Evolutionary conservation across 2,329 filamentous ascomycete genomes (phyloP), one percentile per base, ranked within the genome.

Genomic region (Ilyonectria mors-panacis): DNA sequence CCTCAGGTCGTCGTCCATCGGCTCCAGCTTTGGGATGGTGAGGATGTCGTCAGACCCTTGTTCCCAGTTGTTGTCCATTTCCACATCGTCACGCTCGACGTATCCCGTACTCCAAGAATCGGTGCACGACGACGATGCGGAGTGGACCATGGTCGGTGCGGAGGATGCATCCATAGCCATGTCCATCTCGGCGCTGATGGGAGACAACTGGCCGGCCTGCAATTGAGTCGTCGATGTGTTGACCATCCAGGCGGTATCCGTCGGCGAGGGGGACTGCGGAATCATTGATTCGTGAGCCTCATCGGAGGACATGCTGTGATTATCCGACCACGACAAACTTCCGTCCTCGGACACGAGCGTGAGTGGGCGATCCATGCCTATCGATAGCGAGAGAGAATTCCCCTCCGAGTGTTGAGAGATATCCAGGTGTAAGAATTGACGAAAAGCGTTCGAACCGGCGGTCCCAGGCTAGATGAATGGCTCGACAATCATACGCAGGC

Each of bases 11-110:
- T 90, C 86, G 54, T 91, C 88, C 54, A 82, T 67, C 2, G 88
- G 87, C 71, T 91, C 89, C 12, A 87, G 72, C 76, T 91, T 91
- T 8, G 87, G 86, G 8, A 86, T 78, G 15, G 84, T 74, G 51
- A 86, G 71, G 44, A 81, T 77, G 42, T 86, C 84, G 59, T 85
- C 84, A 6, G 83, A 80, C 47, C 75, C 79, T 33, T 81, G 83
- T 48, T 87, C 85, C 86, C 85, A 87, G 44, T 79, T 76, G 59
- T 79, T 76, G 33, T 86, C 84, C 37, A 82, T 79, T 21, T 85
- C 81, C 45, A 74, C 72, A 57, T 81, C 80, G 15, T 81, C 79
- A 48, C 72, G 76, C 2, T 84, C 81, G 61, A 78, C 79, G 70
- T 81, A 84, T 59, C 77, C 81, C 39, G 80, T 78, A 67, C 80